Conservation (phyloP, 2,329 filamentous ascomycete species). For the Pestalotiopsis sp. region DNA sequence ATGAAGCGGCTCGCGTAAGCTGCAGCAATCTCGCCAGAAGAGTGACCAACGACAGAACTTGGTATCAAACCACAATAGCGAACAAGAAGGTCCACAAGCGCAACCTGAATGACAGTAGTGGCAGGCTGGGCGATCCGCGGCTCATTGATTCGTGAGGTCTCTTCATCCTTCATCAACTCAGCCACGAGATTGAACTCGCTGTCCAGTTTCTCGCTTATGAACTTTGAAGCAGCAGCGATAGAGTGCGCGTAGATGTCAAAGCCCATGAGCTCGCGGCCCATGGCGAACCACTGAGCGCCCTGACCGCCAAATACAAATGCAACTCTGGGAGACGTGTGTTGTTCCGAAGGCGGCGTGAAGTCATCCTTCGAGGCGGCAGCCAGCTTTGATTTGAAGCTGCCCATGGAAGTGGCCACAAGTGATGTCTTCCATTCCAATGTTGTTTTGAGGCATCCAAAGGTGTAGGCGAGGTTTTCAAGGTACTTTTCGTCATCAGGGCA, state of each 20-base stretch:
- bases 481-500: constrained; percentile 15
- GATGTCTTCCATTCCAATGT: constrained; percentile 45
- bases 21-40: constrained; percentile 38
- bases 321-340: constrained; percentile 18
- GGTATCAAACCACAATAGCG: constrained; percentile 25
- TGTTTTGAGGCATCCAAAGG: constrained; percentile 47
- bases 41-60: constrained; percentile 34
- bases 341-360: constrained; percentile 17
- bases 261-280: constrained; percentile 39
- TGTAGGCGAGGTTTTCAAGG: constrained; percentile 49
- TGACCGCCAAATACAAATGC: constrained; percentile 39
- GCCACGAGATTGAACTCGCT: constrained; percentile 29
- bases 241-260: constrained; percentile 30
- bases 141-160: constrained; percentile 32
- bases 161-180: constrained; percentile 36
- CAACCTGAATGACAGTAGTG: constrained; percentile 34
- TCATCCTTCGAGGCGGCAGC: constrained; percentile 9
- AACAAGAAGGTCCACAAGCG: constrained; percentile 32
- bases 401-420: constrained; percentile 36
- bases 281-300: constrained; percentile 39
- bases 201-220: constrained; percentile 24
- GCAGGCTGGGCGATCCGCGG: constrained; percentile 35
- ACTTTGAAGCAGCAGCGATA: constrained; percentile 30
- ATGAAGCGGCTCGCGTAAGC: constrained; percentile 31
- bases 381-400: constrained; percentile 34